Base-by-base conservation (phyloP, 2,329 filamentous ascomycete genomes). In the Claviceps sorghi region DNA sequence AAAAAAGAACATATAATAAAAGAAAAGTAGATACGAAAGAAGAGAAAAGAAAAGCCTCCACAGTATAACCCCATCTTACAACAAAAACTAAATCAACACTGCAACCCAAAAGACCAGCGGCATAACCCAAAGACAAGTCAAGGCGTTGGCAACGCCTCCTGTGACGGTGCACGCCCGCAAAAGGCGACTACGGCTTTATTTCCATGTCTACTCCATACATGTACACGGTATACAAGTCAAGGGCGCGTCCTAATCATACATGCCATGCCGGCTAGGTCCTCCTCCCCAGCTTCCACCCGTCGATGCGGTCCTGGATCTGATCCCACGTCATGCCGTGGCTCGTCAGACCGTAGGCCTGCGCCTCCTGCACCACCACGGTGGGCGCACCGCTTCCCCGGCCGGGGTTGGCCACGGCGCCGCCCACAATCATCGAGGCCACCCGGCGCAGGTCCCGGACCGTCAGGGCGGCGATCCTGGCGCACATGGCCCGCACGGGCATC, bases 351-450 rank as follows among this genome's bases (percentile, higher is more conserved):
- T 84, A 79, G 58, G 86, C 77, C 64, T 90, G 82, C 26, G 88
- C 88, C 71, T 96, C 91, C 73, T 97, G 91, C 61, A 98, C 65
- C 45, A 98, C 91, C 26, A 98, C 89, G 0, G 93, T 98, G 4
- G 93, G 93, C 21, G 88, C 84, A 15, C 93, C 93, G 56, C 82
- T 93, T 3, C 93, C 91, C 0, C 72, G 65, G 1, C 91, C 91
- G 0, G 71, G 65, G 65, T 96, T 97, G 56, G 78, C 64, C 3
- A 94, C 83, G 57, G 80, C 65, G 0, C 93, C 93, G 45, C 84
- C 80, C 52, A 96, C 82, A 9, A 98, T 83, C 59, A 80, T 73
- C 58, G 73, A 75, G 5, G 93, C 93, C 3, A 97, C 91, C 48
- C 88, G 76, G 34, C 88, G 76, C 57, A 98, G 71, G 66, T 98